Percentiles rank a stretch among this genome's conserved stretches.
Evolutionary conservation across 306 rosid genomes (phyloP).

Genomic region (Rubus idaeus): DNA sequence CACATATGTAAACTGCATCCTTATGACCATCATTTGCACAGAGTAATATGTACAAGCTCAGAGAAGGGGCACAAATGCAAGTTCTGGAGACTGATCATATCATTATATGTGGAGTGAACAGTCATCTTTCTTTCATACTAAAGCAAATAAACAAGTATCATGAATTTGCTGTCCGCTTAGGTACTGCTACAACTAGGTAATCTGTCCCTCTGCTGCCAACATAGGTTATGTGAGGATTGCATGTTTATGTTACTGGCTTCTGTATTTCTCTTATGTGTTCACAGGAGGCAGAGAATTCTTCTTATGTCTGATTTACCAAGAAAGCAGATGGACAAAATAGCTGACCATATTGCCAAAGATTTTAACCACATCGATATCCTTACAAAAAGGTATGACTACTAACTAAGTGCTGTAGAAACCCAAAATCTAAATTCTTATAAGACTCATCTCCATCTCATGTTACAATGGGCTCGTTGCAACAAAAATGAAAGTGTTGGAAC

Average conservation of each 20-base stretch:
- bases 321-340: conserved; percentile 83
- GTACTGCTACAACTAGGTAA: conserved; percentile 95
- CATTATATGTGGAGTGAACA: conserved; percentile 86
- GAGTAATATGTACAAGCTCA: conserved; percentile 87
- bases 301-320: conserved; percentile 98
- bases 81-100: conserved; percentile 95
- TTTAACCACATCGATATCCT: conserved; percentile 82
- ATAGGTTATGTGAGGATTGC: conserved; percentile 29
- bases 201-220: conserved; percentile 28
- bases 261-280: conserved; percentile 28
- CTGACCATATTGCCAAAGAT: conserved; percentile 73
- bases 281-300: conserved; percentile 91
- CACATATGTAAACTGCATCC: conserved; percentile 24
- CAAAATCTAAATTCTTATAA: neutral
- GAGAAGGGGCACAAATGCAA: conserved; percentile 96
- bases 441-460: conserved; percentile 8
- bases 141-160: conserved; percentile 87
- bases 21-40: conserved; percentile 42
- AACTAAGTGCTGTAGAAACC: conserved; percentile 14
- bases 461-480: neutral
- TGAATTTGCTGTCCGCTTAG: conserved; percentile 83
- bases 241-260: conserved; percentile 33
- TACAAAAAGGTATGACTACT: conserved; percentile 72
- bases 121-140: conserved; percentile 80
- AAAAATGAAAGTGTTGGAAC: neutral